phyloP scores from a whole-genome alignment of 1,284 basidiomycete genomes.

The Cryptococcus maquisensis region DNA sequence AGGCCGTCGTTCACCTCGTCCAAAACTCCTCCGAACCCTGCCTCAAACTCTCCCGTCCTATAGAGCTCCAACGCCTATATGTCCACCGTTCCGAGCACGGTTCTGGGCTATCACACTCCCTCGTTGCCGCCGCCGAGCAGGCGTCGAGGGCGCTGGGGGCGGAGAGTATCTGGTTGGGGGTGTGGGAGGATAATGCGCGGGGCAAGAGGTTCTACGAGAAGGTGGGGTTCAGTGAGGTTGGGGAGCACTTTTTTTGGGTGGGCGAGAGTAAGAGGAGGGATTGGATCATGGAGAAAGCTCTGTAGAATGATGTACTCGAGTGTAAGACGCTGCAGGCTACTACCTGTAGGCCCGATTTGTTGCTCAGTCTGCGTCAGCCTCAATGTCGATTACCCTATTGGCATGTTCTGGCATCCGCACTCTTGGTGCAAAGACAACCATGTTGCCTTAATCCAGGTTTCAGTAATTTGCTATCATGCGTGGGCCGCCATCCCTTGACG shows the following conservation, averaged over 20 bases:
- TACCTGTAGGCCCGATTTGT: background rate
- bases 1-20: slow-evolving; percentile 7
- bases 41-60: slow-evolving; percentile 4
- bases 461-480: too few relatives aligned
- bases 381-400: background rate
- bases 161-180: slow-evolving; percentile 32
- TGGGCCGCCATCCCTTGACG: too few relatives aligned
- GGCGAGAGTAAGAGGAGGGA: slow-evolving; percentile 18
- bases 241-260: slow-evolving; percentile 18
- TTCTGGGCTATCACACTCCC: slow-evolving; percentile 16
- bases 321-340: too few relatives aligned
- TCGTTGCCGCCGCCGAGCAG: slow-evolving; percentile 18
- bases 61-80: slow-evolving; percentile 28
- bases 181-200: slow-evolving; percentile 31
- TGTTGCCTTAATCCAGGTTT: too few relatives aligned
- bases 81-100: slow-evolving; percentile 28
- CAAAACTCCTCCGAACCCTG: slow-evolving; percentile 6
- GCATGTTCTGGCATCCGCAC: too few relatives aligned
- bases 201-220: slow-evolving; percentile 31
- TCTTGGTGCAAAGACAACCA: too few relatives aligned
- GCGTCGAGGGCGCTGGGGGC: slow-evolving; percentile 16
- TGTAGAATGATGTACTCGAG: background rate
- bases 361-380: background rate
- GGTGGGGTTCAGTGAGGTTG: slow-evolving; percentile 17
- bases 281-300: slow-evolving; percentile 19